phyloP scores from a whole-genome alignment of 2,329 filamentous ascomycete genomes.

The Aureobasidium melanogenum region DNA sequence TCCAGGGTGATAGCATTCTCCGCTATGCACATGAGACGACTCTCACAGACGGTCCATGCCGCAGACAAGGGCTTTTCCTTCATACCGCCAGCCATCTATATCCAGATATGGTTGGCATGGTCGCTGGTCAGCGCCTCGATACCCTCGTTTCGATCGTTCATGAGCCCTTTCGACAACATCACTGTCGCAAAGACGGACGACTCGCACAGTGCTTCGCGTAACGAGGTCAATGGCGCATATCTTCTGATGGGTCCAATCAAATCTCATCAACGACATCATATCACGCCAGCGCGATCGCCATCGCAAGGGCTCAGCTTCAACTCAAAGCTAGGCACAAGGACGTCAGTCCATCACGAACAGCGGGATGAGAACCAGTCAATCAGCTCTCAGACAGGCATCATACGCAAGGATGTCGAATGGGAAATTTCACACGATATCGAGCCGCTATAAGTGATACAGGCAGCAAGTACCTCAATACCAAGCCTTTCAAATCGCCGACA shows the following conservation, averaged over 20 bases:
- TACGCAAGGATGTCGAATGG: constrained; percentile 10
- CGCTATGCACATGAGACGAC: not conserved
- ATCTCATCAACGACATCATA: not conserved
- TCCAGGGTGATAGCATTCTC: not conserved
- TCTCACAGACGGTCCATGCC: not conserved
- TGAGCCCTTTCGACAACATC: constrained; percentile 12
- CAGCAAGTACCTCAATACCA: not conserved
- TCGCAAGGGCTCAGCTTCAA: not conserved
- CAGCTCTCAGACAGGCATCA: constrained; percentile 1
- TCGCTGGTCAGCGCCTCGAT: constrained; percentile 13
- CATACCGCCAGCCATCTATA: constrained; percentile 6
- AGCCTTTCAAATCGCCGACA: not conserved
- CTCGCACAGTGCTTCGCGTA: constrained; percentile 1
- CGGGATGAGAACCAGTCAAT: not conserved
- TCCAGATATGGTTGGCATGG: constrained; percentile 13
- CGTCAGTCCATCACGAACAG: not conserved
- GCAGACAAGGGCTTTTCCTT: not conserved
- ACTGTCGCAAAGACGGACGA: not conserved
- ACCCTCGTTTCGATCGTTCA: constrained; percentile 13
- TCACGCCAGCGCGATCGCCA: not conserved
- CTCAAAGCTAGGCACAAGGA: constrained; percentile 5
- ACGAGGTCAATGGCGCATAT: constrained; percentile 5
- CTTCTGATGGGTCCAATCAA: constrained; percentile 7
- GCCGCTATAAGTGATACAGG: not conserved
- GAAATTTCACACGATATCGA: not conserved